Conservation (phyloP, 106 monocot genomes). For the Platanthera guangdongensis region DNA sequence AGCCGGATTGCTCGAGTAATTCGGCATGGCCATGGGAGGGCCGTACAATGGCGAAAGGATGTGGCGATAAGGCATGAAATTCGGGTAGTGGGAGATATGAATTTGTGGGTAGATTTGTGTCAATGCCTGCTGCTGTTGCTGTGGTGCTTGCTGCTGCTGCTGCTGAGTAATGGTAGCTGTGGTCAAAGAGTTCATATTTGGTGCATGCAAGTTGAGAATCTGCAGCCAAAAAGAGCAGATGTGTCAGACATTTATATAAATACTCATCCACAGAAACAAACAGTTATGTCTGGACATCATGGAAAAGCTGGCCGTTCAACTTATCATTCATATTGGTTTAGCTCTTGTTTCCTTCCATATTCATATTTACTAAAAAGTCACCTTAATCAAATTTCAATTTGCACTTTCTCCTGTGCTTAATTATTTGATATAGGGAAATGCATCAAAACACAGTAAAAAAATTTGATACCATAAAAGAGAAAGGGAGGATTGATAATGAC, state of each 20-base stretch:
- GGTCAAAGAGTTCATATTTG: slow-evolving; percentile 28
- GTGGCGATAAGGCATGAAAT: slow-evolving; percentile 79
- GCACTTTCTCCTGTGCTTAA: neutral
- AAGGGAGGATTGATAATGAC: neutral
- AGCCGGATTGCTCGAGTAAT: slow-evolving; percentile 51
- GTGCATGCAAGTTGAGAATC: slow-evolving; percentile 28
- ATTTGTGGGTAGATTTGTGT: slow-evolving; percentile 69
- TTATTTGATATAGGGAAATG: neutral
- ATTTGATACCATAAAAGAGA: neutral
- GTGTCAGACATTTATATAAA: too few species aligned
- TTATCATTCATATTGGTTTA: neutral
- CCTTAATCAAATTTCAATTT: neutral
- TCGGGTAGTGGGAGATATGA: slow-evolving; percentile 69
- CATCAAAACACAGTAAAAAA: neutral
- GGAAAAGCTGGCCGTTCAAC: neutral
- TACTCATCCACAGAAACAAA: neutral
- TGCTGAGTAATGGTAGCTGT: slow-evolving; percentile 20
- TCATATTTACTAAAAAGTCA: neutral
- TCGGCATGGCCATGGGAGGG: slow-evolving; percentile 74
- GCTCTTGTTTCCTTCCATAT: neutral
- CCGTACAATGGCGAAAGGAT: slow-evolving; percentile 73
- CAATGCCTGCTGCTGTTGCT: slow-evolving; percentile 43
- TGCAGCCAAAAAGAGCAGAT: slow-evolving; percentile 14
- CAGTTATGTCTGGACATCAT: neutral
- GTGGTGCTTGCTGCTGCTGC: slow-evolving; percentile 33